Conservation (phyloP, 1,139 yeast genomes). For the Kurtzmaniella quercitrusa region DNA sequence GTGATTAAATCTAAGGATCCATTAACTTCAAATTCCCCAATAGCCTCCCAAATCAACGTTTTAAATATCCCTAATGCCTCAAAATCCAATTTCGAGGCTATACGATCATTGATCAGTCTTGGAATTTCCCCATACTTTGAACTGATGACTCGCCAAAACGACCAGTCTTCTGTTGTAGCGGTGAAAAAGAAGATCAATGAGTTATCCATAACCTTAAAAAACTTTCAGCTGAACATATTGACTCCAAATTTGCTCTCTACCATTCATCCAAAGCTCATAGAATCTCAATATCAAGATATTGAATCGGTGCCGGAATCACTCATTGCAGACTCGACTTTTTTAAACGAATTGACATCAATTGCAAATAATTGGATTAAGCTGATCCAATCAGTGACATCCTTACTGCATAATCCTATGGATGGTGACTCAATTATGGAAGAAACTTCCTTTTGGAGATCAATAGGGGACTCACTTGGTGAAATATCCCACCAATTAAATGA, state of each 20-base stretch:
- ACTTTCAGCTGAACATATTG: slow-evolving; percentile 64
- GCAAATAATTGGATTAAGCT: slow-evolving; percentile 74
- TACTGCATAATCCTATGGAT: slow-evolving; percentile 48
- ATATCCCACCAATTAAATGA: slow-evolving; percentile 57
- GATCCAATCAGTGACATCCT: slow-evolving; percentile 53
- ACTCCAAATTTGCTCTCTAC: slow-evolving; percentile 58
- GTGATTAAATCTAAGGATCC: slow-evolving; percentile 43
- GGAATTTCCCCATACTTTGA: slow-evolving; percentile 41
- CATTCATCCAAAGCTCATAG: slow-evolving; percentile 51
- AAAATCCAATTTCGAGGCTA: slow-evolving; percentile 42
- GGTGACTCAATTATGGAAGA: slow-evolving; percentile 66
- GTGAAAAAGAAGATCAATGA: slow-evolving; percentile 68
- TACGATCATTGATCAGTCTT: slow-evolving; percentile 53
- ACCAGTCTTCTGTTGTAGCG: slow-evolving; percentile 25
- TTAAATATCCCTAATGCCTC: slow-evolving; percentile 27
- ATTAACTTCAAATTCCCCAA: slow-evolving; percentile 17
- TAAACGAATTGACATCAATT: slow-evolving; percentile 62
- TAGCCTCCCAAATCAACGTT: slow-evolving; percentile 41
- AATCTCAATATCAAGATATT: slow-evolving; percentile 8
- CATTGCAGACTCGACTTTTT: slow-evolving; percentile 47
- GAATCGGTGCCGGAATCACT: slow-evolving; percentile 15
- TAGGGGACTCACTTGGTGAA: slow-evolving; percentile 58
- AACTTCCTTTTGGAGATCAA: slow-evolving; percentile 72
- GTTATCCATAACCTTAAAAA: slow-evolving; percentile 61
- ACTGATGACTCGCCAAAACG: slow-evolving; percentile 15